Percentiles rank a stretch among this genome's conserved stretches.
Conservation (phyloP, 2,329 filamentous ascomycete genomes). For the Pezicula rhizophila region DNA sequence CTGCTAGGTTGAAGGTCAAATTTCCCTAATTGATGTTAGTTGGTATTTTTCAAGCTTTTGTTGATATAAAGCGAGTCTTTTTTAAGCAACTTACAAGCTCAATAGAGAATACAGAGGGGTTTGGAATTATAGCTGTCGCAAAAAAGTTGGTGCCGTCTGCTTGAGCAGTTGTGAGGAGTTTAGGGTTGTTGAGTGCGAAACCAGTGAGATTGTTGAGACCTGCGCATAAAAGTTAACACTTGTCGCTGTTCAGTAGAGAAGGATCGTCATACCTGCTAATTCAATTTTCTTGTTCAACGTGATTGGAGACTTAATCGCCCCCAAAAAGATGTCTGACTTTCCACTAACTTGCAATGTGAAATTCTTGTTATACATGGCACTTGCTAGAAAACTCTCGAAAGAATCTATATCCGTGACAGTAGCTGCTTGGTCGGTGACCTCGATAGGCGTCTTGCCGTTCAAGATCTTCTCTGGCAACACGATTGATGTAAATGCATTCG, state of each 20-base stretch:
- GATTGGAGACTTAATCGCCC: background rate
- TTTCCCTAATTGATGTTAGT: background rate
- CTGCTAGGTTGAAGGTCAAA: background rate
- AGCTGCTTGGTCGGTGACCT: background rate
- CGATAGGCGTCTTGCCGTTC: background rate
- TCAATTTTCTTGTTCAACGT: background rate
- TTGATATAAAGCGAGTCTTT: background rate
- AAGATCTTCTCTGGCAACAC: background rate
- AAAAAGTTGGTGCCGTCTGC: background rate
- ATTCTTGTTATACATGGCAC: background rate
- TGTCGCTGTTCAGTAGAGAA: too few relatives aligned
- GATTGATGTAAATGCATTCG: background rate
- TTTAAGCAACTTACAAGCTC: background rate
- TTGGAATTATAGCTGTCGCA: background rate
- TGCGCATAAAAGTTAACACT: background rate
- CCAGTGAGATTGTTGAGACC: background rate
- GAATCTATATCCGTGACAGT: background rate
- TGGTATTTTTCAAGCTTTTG: background rate
- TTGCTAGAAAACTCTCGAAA: background rate
- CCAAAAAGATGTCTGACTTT: background rate
- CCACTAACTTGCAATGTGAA: background rate
- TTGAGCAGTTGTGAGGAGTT: background rate
- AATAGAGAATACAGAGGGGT: background rate
- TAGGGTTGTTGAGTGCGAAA: background rate
- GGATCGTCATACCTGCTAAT: background rate